Conservation (phyloP, 306 rosid species). For the Corylus americana region DNA sequence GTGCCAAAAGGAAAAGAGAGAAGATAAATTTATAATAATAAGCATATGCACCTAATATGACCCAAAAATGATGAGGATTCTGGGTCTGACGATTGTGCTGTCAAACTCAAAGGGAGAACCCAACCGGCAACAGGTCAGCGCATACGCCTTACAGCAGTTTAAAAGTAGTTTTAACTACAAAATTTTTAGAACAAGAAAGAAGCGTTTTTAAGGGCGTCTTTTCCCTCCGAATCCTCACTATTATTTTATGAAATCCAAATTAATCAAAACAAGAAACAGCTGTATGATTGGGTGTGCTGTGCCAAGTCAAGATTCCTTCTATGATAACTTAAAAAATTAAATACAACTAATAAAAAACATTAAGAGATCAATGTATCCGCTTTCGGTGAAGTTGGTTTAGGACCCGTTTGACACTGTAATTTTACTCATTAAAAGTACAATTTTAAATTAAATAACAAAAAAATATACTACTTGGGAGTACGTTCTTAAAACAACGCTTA, state of each 20-base stretch:
- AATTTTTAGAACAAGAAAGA: not conserved
- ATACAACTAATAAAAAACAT: not conserved
- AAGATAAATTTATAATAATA: not conserved
- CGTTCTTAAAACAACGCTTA: too few species aligned
- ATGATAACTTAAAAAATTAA: not conserved
- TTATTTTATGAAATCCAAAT: constrained; percentile 1
- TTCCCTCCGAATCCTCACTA: not conserved
- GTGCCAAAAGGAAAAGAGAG: not conserved
- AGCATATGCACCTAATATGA: not conserved
- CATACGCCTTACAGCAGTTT: not conserved
- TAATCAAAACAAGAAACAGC: constrained; percentile 6
- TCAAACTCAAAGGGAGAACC: not conserved
- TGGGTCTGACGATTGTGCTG: not conserved
- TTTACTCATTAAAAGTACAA: too few species aligned
- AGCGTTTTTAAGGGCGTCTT: not conserved
- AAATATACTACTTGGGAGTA: too few species aligned
- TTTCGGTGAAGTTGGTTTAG: too few species aligned
- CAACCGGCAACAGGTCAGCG: not conserved
- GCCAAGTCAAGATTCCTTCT: constrained; percentile 11
- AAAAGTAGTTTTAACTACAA: not conserved
- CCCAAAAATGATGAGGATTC: not conserved
- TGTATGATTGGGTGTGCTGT: constrained; percentile 15
- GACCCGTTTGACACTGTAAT: too few species aligned
- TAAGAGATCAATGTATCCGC: too few species aligned
- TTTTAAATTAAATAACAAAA: too few species aligned